Conservation (phyloP, 192 early-diverging fungal genomes). For the Pecoramyces ruminantium region DNA sequence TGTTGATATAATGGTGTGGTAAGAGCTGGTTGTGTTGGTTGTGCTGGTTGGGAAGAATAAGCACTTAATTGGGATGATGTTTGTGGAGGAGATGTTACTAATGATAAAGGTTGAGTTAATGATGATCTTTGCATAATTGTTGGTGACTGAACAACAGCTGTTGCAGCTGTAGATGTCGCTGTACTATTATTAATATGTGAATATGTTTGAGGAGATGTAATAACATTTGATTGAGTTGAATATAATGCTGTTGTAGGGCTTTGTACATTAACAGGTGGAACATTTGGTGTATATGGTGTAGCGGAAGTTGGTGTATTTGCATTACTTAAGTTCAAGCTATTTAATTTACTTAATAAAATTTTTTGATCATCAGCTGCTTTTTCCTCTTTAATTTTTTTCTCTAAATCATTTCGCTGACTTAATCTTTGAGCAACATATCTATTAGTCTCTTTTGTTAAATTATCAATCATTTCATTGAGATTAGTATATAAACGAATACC, state of each 20-base stretch:
- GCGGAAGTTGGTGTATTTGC: constrained; percentile 3
- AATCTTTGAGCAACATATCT: constrained; percentile 39
- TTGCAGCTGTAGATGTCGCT: not conserved
- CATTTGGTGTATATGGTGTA: not conserved
- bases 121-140: constrained; percentile 8
- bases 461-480: constrained; percentile 32
- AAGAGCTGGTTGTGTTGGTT: constrained; percentile 4
- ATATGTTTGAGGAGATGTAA: not conserved
- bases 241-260: constrained; percentile 1
- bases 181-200: not conserved
- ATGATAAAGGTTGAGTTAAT: constrained; percentile 6
- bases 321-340: constrained; percentile 19
- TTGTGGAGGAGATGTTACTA: not conserved
- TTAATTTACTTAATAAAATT: constrained; percentile 39
- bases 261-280: not conserved
- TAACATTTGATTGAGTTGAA: constrained; percentile 3
- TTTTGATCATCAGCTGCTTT: constrained; percentile 41
- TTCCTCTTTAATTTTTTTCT: constrained; percentile 24
- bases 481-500: constrained; percentile 56
- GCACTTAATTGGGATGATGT: not conserved
- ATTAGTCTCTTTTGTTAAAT: constrained; percentile 25
- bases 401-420: constrained; percentile 38
- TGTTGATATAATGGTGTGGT: not conserved
- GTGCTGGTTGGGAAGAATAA: not conserved
- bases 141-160: constrained; percentile 7